Base-by-base conservation (phyloP, 2,329 filamentous ascomycete species). In the Sporothrix brunneoviolacea region DNA sequence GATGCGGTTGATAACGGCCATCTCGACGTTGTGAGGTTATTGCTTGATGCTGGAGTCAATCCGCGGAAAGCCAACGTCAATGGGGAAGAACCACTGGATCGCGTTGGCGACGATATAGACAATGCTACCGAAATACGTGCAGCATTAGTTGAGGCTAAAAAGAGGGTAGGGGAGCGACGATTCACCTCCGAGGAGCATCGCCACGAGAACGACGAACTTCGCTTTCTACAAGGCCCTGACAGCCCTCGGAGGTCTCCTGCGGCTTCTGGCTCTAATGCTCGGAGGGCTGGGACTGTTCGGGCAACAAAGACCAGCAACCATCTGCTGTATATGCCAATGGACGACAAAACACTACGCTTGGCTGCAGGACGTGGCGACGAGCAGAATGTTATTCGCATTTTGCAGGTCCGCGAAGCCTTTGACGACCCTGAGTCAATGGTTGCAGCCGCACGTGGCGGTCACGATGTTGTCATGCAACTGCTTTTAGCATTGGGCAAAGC, bases 1-100 rank as follows among this genome's bases (percentile, higher is more conserved):
- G 93, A 98, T 70, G 93, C 93, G 5, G 90, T 97, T 24, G 93
- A 97, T 59, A 98, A 98, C 61, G 88, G 88, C 1, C 91, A 98
- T 63, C 65, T 95, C 8, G 87, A 86, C 16, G 91, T 97, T 4
- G 87, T 98, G 37, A 88, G 83, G 61, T 73, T 95, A 9, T 72
- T 98, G 30, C 74, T 98, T 3, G 81, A 86, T 50, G 85, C 91
- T 51, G 91, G 91, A 10, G 91, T 95, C 12, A 94, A 98, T 62
- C 93, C 93, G 43, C 83, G 90, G 44, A 87, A 90, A 58, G 84
- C 90, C 41, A 96, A 97, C 63, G 83, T 88, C n/a, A 86, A 90
- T 60, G 93, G 93, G 5, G 86, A 95, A 62, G 89, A 95, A 61
- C 91, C 93, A 1, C 79, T 95, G 28, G 91, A 96, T 58, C 79